These are phyloP conservation scores for Penicillium freii DNA, from an alignment of 2,329 filamentous ascomycete species.

Conservation along the genomic window DNA sequence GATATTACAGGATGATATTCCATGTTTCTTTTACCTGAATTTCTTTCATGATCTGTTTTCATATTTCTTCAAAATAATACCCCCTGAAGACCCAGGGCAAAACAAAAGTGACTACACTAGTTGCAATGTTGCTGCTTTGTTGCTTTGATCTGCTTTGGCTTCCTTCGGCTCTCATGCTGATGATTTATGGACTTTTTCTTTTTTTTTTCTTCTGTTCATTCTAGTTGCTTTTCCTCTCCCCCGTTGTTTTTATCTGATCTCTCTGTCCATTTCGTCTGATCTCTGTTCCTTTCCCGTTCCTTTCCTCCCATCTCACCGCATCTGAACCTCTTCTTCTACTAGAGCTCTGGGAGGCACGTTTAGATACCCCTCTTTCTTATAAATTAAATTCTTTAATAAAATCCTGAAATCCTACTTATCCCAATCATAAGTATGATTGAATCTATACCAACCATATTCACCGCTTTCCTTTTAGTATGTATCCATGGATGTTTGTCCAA, in stretches of 20 bases:
- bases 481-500: no score
- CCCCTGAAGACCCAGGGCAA: background rate
- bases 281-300: background rate
- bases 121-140: conserved; percentile 8
- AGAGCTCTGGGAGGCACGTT: conserved; percentile 28
- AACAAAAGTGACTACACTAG: background rate
- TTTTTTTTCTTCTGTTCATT: background rate
- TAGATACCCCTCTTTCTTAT: conserved; percentile 34
- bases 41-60: conserved; percentile 5
- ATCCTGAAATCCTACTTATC: background rate
- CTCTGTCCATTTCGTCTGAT: background rate
- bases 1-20: conserved; percentile 2
- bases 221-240: background rate
- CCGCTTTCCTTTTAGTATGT: no score
- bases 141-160: background rate
- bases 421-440: background rate
- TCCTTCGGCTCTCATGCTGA: background rate
- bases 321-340: conserved; percentile 6
- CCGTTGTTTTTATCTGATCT: background rate
- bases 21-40: background rate
- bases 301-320: background rate
- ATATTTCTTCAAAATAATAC: conserved; percentile 5
- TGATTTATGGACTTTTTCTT: background rate
- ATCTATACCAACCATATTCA: background rate
- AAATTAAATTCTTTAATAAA: conserved; percentile 13